phyloP scores from a whole-genome alignment of 495 filamentous ascomycete genomes.

The Penicillium bovifimosum region DNA sequence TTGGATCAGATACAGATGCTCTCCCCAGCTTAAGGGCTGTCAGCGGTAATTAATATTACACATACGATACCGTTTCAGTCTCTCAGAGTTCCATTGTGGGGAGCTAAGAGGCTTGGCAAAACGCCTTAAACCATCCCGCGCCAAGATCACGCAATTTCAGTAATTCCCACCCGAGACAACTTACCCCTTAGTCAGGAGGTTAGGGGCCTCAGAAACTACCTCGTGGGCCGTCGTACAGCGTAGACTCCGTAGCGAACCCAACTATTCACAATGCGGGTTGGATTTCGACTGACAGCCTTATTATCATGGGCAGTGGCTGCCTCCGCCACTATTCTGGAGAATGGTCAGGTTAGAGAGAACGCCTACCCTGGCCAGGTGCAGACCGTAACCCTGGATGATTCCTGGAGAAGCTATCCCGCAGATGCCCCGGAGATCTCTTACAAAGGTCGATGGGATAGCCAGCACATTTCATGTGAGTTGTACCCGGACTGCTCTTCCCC shows the following conservation, averaged over 20 bases:
- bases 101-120: not conserved
- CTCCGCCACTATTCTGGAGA: constrained; percentile 53
- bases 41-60: not conserved
- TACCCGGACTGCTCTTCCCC: not conserved
- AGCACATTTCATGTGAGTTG: constrained; percentile 61
- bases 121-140: not conserved
- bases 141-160: constrained; percentile 5
- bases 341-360: constrained; percentile 50
- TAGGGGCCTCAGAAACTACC: not conserved
- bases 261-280: constrained; percentile 15
- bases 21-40: not conserved
- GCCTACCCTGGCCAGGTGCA: constrained; percentile 31
- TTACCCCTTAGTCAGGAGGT: not conserved
- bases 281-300: constrained; percentile 2
- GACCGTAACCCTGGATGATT: constrained; percentile 21
- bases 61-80: too few relatives aligned
- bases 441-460: constrained; percentile 65
- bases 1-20: not conserved
- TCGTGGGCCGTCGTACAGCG: not conserved
- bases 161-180: not conserved
- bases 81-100: too few relatives aligned
- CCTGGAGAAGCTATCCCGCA: constrained; percentile 49
- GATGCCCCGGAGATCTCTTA: constrained; percentile 59
- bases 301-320: constrained; percentile 16
- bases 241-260: not conserved